These are phyloP conservation scores for Saturnispora quitensis DNA, from an alignment of 805 yeast genomes.

Conservation along the genomic window DNA sequence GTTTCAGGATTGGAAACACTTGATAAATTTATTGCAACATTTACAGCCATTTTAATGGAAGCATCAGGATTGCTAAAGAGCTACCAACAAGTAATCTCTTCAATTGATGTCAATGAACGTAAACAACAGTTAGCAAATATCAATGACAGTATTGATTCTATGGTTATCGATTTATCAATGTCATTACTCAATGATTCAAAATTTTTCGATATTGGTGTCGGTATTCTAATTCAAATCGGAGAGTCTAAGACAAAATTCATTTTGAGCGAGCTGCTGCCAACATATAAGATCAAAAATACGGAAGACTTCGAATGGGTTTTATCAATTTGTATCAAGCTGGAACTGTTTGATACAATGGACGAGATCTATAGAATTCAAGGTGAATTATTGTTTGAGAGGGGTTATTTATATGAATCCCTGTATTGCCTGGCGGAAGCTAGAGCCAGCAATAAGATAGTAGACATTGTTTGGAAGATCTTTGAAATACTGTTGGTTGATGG, in stretches of 20 bases:
- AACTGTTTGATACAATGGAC: constrained; percentile 48
- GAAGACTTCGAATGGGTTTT: constrained; percentile 78
- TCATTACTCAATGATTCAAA: constrained; percentile 43
- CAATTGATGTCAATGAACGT: background rate
- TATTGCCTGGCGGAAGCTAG: constrained; percentile 57
- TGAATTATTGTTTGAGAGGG: constrained; percentile 18
- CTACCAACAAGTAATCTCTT: constrained; percentile 20
- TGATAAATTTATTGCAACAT: constrained; percentile 57
- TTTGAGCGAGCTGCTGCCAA: constrained; percentile 51
- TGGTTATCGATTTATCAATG: constrained; percentile 46
- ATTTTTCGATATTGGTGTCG: constrained; percentile 62
- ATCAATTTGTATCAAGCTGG: constrained; percentile 61
- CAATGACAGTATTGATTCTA: constrained; percentile 23
- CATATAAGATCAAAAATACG: constrained; percentile 50
- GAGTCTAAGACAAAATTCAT: constrained; percentile 35
- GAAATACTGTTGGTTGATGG: constrained; percentile 49
- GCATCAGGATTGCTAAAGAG: constrained; percentile 49
- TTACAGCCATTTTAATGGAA: constrained; percentile 51
- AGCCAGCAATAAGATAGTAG: constrained; percentile 42
- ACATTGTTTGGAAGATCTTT: constrained; percentile 51
- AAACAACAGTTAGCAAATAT: constrained; percentile 10
- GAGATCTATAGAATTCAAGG: constrained; percentile 49
- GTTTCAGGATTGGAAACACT: constrained; percentile 50
- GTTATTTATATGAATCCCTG: constrained; percentile 47
- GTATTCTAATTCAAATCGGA: constrained; percentile 43